A percentile compares a stretch with the other conserved stretches of the same genome.
These are phyloP conservation scores for Parastagonospora nodorum DNA, from an alignment of 2,329 filamentous ascomycete species.

Conservation along the genomic window DNA sequence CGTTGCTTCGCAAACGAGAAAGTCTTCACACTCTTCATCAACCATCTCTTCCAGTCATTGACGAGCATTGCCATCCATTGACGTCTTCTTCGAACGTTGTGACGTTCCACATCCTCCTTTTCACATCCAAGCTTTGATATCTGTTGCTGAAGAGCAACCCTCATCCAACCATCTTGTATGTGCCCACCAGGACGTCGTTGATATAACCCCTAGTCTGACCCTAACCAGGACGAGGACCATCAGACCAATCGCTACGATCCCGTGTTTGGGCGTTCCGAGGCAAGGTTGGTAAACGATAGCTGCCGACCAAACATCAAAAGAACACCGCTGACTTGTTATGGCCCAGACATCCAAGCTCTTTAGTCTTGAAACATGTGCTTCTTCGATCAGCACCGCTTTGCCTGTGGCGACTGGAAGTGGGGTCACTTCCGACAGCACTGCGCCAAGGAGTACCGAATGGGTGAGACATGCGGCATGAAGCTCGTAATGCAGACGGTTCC, in stretches of 20 bases:
- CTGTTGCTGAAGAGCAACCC: conserved; percentile 16
- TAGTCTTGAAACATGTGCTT: conserved; percentile 75
- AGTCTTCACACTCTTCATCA: conserved; percentile 34
- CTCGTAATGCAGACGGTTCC: conserved; percentile 77
- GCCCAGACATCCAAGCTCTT: conserved; percentile 37
- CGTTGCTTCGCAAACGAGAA: conserved; percentile 25
- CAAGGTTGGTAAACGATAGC: conserved; percentile 35
- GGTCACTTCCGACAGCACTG: conserved; percentile 91
- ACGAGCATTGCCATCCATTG: conserved; percentile 24
- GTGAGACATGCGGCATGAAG: conserved; percentile 95
- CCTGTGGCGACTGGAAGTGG: conserved; percentile 93
- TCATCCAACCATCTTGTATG: conserved; percentile 44
- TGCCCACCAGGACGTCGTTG: conserved; percentile 26
- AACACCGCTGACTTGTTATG: conserved; percentile 35
- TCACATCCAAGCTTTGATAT: conserved; percentile 10
- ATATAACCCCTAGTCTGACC: conserved; percentile 39
- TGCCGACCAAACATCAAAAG: conserved; percentile 35
- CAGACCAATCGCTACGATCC: conserved; percentile 29
- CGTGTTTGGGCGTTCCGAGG: conserved; percentile 26
- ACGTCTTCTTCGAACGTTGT: conserved; percentile 38
- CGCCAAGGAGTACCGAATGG: conserved; percentile 91
- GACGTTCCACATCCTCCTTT: conserved; percentile 27
- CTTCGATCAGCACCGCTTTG: conserved; percentile 87
- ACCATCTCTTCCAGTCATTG: conserved; percentile 37
- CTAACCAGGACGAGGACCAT: conserved; percentile 19